phyloP scores from a whole-genome alignment of 164 flowering plant genomes.

The Stephania japonica region DNA sequence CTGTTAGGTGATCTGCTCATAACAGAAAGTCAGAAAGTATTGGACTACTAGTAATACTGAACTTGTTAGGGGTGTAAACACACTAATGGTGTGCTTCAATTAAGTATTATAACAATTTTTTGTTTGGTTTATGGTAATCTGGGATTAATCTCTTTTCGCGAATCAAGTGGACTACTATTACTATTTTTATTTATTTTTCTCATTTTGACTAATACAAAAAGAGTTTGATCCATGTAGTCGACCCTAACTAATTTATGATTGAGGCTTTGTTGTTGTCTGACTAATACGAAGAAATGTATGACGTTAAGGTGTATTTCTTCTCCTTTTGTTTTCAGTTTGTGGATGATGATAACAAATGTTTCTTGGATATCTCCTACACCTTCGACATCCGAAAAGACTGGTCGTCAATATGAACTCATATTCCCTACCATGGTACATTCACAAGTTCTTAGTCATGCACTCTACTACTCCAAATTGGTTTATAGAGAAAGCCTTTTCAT shows the following conservation, averaged over 20 bases:
- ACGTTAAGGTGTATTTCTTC: background rate
- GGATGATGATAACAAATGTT: conserved; percentile 37
- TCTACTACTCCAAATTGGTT: conserved; percentile 4
- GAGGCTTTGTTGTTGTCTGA: too few relatives aligned
- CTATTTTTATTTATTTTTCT: background rate
- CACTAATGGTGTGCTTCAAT: too few relatives aligned
- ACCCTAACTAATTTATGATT: too few relatives aligned
- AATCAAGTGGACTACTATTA: background rate
- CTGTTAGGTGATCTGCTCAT: background rate
- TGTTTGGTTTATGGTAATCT: background rate
- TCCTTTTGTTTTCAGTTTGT: conserved; percentile 24
- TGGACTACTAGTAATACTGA: too few relatives aligned
- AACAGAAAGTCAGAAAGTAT: too few relatives aligned
- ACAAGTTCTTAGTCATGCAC: background rate
- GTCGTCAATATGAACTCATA: conserved; percentile 18
- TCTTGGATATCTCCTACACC: conserved; percentile 36
- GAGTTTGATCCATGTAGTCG: background rate
- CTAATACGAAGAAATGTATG: background rate
- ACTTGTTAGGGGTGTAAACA: too few relatives aligned
- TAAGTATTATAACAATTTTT: background rate
- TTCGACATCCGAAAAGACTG: conserved; percentile 37
- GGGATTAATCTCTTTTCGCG: background rate
- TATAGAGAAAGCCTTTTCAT: conserved; percentile 5
- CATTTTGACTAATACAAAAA: background rate
- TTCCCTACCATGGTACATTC: background rate